phyloP scores from a whole-genome alignment of 192 early-diverging fungal species.

The Jimgerdemannia flammicorona region DNA sequence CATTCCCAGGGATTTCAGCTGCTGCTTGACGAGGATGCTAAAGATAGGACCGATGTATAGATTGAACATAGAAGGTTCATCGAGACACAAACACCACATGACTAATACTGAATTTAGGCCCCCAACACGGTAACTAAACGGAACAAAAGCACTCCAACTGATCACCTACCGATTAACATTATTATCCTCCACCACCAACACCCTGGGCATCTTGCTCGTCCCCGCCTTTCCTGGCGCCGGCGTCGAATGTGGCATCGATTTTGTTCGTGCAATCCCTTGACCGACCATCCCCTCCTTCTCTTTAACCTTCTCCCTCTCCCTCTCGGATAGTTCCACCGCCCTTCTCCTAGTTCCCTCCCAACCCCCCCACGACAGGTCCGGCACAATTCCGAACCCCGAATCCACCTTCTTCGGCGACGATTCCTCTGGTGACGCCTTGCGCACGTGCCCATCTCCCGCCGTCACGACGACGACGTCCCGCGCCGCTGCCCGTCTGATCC shows the following conservation, averaged over 20 bases:
- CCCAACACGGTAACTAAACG: no score
- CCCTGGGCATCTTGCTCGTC: background rate
- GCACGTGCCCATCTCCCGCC: background rate
- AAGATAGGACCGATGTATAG: background rate
- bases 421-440: background rate
- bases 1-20: background rate
- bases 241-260: background rate
- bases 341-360: no score
- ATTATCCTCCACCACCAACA: background rate
- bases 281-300: background rate
- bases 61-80: background rate
- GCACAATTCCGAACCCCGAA: background rate
- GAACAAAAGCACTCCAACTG: no score
- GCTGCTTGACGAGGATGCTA: background rate
- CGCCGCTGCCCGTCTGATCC: background rate
- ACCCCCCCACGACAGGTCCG: no score
- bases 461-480: background rate
- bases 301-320: background rate
- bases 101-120: background rate
- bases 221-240: background rate
- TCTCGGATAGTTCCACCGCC: background rate
- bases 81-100: background rate
- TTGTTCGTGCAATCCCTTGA: background rate
- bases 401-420: background rate
- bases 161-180: background rate